phyloP scores from a whole-genome alignment of 371 early-diverging fungal species.

The Lichtheimia corymbifera region DNA sequence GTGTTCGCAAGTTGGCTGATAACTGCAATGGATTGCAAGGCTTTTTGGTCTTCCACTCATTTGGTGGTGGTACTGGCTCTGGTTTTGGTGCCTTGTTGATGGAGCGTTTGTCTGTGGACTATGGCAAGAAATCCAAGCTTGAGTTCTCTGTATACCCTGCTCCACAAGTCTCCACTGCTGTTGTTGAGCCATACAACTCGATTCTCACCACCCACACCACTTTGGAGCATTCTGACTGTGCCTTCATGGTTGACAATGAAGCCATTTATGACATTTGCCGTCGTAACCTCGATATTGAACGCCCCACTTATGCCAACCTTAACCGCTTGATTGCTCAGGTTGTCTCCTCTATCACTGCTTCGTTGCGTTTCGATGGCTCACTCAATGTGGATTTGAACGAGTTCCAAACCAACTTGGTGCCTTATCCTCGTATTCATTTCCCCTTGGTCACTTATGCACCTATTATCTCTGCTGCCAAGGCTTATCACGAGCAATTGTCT shows the following conservation, averaged over 20 bases:
- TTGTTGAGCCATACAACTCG: slow-evolving; percentile 98
- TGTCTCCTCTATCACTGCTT: slow-evolving; percentile 98
- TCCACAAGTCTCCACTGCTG: slow-evolving; percentile 95
- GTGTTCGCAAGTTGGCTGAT: slow-evolving; percentile 96
- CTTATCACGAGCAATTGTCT: slow-evolving; percentile 85
- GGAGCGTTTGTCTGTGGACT: slow-evolving; percentile 94
- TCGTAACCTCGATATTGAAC: slow-evolving; percentile 94
- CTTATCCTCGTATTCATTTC: slow-evolving; percentile 95
- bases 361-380: slow-evolving; percentile 95
- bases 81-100: slow-evolving; percentile 98
- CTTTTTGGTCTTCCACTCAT: slow-evolving; percentile 97
- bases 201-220: slow-evolving; percentile 93
- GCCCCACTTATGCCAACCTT: slow-evolving; percentile 95
- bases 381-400: slow-evolving; percentile 95
- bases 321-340: slow-evolving; percentile 99
- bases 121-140: slow-evolving; percentile 97
- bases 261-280: slow-evolving; percentile 98
- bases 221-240: slow-evolving; percentile 93
- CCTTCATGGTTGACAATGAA: slow-evolving; percentile 91
- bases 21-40: slow-evolving; percentile 98
- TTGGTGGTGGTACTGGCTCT: slow-evolving; percentile 99
- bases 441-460: slow-evolving; percentile 93
- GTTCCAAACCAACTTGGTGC: slow-evolving; percentile 96
- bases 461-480: slow-evolving; percentile 86
- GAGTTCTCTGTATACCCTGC: slow-evolving; percentile 99